Conservation (phyloP, 768 basidiomycete genomes). For the Suillus brevipes region DNA sequence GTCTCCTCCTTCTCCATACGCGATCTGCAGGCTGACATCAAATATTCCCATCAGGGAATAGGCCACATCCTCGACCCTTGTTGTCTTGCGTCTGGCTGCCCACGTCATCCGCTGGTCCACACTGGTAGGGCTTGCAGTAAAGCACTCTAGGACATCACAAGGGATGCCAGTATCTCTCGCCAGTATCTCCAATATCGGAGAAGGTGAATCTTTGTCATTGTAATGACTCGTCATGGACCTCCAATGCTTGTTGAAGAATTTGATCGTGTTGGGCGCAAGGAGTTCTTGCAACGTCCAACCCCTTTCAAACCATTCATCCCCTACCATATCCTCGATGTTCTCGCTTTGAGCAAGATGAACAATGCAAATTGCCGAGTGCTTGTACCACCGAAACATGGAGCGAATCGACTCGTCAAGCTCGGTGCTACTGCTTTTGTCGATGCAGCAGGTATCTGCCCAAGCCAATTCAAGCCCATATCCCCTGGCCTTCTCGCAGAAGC, state of each 20-base stretch:
- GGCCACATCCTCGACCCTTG: conserved; percentile 16
- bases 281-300: conserved; percentile 8
- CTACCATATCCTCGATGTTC: background rate
- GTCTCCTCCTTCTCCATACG: conserved; percentile 20
- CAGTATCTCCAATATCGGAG: background rate
- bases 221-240: background rate
- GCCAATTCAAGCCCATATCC: background rate
- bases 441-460: conserved; percentile 6
- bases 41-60: conserved; percentile 20
- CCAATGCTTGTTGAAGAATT: conserved; percentile 3
- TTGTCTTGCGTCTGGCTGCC: conserved; percentile 19
- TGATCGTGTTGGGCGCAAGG: background rate
- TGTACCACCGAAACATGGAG: conserved; percentile 5
- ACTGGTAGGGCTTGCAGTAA: background rate
- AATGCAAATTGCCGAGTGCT: conserved; percentile 1
- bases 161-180: background rate
- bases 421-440: background rate
- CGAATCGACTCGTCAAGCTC: conserved; percentile 8
- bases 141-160: background rate
- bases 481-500: background rate
- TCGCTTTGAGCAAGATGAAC: background rate
- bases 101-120: conserved; percentile 11
- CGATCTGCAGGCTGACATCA: conserved; percentile 15
- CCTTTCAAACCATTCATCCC: background rate
- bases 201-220: background rate